Evolutionary conservation across 768 basidiomycete species (phyloP), one percentile per base, ranked within the genome.

Genomic region (Mycena metata): DNA sequence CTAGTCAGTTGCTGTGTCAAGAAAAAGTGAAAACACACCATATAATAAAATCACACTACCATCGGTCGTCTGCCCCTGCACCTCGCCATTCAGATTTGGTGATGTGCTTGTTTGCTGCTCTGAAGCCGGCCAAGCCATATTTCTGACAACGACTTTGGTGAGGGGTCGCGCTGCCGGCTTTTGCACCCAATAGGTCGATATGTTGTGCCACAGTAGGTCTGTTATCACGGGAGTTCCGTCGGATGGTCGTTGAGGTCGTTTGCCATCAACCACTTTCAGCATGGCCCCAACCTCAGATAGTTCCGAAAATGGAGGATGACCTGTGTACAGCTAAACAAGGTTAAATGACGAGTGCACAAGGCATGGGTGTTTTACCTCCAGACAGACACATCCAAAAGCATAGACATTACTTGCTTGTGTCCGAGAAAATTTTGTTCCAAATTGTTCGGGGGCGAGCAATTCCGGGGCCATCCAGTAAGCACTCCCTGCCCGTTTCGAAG

Each of bases 241-340:
- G 46, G n/a, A n/a, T n/a, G n/a, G n/a, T n/a, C 46, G 46, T 23
- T 47, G 46, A 21, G 46, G n/a, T 47, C 46, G 46, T 21, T 47
- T 13, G 8, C 46, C 46, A 5, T 47, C 13, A 23, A 47, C 5
- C 7, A 23, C 24, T 47, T 23, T n/a, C n/a, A 47, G 13, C 46
- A 47, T 21, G 10, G n/a, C 46, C 16, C 3, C n/a, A 21, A 47
- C 46, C 6, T 21, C 46, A 4, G 21, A 13, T 21, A 47, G 6
- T 13, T 47, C 46, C 3, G 46, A 47, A 5, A 47, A 47, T 47
- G 46, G 46, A 5, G 46, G 46, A 7, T 23, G 46, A 19, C 43
- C 43, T 45, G 43, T 45, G 43, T 45, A 45, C 16, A 45, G n/a
- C 43, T 45, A 19, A n/a, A 7, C n/a, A 47, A 23, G n/a, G 8